phyloP scores from a whole-genome alignment of 805 yeast species.

The Wickerhamomyces xylosicus region DNA sequence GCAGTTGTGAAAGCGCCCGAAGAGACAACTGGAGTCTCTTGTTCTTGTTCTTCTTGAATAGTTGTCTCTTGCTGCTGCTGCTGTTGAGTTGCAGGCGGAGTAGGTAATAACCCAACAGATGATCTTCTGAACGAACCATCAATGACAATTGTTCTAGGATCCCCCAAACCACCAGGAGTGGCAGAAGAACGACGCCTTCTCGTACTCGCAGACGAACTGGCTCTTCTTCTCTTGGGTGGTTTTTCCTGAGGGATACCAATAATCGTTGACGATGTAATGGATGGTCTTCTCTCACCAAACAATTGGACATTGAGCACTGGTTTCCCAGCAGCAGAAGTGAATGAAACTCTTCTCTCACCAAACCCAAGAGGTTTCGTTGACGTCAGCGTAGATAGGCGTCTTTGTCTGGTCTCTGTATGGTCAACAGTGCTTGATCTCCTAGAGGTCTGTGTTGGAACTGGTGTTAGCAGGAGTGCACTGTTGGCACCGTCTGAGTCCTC shows the following conservation, averaged over 20 bases:
- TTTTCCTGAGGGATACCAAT: slow-evolving; percentile 9
- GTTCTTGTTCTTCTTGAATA: not conserved
- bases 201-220: not conserved
- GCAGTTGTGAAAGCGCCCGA: too few relatives aligned
- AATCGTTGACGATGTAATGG: slow-evolving; percentile 1
- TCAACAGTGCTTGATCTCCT: slow-evolving; percentile 11
- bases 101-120: slow-evolving; percentile 1
- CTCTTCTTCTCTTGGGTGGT: not conserved
- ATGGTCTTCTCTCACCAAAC: not conserved
- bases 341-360: slow-evolving; percentile 7
- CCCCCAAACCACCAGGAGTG: not conserved
- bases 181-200: slow-evolving; percentile 1
- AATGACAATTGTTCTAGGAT: not conserved
- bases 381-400: slow-evolving; percentile 30
- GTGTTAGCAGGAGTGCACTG: slow-evolving; percentile 3
- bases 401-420: slow-evolving; percentile 17
- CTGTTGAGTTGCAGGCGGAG: slow-evolving; percentile 3
- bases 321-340: slow-evolving; percentile 4
- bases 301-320: not conserved
- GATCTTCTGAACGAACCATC: slow-evolving; percentile 1
- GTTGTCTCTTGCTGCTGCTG: too few relatives aligned
- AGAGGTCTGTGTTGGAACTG: slow-evolving; percentile 1
- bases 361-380: slow-evolving; percentile 21
- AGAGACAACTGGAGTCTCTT: not conserved
- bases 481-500: slow-evolving; percentile 6